Conservation (phyloP, 148 eudicot genomes). For the Heliosperma pusillum region DNA sequence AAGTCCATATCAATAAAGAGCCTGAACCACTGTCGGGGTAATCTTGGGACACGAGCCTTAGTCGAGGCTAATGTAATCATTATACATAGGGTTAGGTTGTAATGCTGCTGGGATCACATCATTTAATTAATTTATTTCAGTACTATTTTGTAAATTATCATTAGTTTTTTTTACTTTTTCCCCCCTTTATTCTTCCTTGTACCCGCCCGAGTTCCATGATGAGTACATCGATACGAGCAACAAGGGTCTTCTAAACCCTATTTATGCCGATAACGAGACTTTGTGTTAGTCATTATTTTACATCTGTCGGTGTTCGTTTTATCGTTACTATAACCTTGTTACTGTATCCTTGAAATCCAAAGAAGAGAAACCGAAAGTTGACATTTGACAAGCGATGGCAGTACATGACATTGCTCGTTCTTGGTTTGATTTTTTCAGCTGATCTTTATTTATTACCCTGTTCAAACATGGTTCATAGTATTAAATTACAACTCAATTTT, state of each 20-base stretch:
- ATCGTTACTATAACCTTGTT: no score
- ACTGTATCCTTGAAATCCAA: no score
- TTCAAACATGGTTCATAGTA: no score
- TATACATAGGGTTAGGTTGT: slow-evolving; percentile 16
- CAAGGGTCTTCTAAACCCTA: slow-evolving; percentile 48
- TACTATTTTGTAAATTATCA: slow-evolving; percentile 13
- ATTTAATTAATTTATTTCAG: slow-evolving; percentile 32
- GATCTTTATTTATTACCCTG: no score
- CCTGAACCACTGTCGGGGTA: background rate
- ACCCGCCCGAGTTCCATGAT: background rate
- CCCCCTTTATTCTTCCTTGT: background rate
- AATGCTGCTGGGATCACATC: slow-evolving; percentile 25
- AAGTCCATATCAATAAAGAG: slow-evolving; percentile 13
- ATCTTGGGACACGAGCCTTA: background rate
- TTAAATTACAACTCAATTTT: no score
- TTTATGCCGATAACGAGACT: slow-evolving; percentile 52
- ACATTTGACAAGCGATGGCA: no score
- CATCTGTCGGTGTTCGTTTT: background rate
- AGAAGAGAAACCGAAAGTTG: no score
- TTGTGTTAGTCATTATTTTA: no score
- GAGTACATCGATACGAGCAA: background rate
- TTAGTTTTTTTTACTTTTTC: background rate
- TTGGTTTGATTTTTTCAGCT: no score
- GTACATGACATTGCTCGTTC: no score
- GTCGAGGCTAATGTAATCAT: background rate